phyloP scores from a whole-genome alignment of 805 yeast genomes.

The Lachancea thermotolerans region DNA sequence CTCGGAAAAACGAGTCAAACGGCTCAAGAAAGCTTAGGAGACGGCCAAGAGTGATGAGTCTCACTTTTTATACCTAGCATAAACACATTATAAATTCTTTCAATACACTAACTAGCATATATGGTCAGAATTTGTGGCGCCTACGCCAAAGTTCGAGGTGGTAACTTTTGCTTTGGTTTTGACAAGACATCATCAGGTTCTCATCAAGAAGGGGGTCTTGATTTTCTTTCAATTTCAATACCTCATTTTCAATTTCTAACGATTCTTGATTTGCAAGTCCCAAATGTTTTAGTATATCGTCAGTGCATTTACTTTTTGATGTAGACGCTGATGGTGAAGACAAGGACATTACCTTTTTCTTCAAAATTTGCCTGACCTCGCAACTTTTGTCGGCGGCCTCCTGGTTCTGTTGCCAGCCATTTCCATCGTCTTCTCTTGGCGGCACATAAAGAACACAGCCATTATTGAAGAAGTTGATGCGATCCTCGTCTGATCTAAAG shows the following conservation, averaged over 20 bases:
- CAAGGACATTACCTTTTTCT: background rate
- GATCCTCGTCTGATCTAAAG: conserved; percentile 28
- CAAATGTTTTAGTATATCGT: background rate
- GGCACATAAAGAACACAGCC: conserved; percentile 27
- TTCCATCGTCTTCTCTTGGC: conserved; percentile 1
- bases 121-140: conserved; percentile 10
- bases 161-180: conserved; percentile 16
- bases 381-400: background rate
- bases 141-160: conserved; percentile 25
- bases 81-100: too few relatives aligned
- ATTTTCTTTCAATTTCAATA: background rate
- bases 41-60: background rate
- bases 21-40: conserved; percentile 5
- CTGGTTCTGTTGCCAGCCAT: background rate
- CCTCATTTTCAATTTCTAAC: conserved; percentile 1
- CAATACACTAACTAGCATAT: background rate
- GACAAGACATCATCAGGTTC: conserved; percentile 7
- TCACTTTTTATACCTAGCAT: background rate
- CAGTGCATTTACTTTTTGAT: background rate
- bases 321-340: background rate
- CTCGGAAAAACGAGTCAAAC: conserved; percentile 40
- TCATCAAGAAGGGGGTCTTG: background rate
- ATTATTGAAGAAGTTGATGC: conserved; percentile 21
- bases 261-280: background rate
- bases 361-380: conserved; percentile 1